phyloP scores from a whole-genome alignment of 2,329 filamentous ascomycete species.

The Ophiostoma ulmi region DNA sequence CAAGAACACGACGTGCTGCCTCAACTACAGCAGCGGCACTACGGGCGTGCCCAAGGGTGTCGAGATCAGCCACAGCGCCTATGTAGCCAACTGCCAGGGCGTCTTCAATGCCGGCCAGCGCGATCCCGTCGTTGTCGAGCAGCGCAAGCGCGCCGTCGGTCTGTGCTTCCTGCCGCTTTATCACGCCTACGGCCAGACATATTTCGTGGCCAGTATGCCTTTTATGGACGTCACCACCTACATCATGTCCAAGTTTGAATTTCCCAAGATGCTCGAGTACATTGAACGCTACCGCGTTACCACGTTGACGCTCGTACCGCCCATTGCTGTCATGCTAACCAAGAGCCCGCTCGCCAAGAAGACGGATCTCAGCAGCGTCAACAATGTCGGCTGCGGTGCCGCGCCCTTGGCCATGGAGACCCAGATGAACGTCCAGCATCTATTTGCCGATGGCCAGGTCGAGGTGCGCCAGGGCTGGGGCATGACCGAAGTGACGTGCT shows the following conservation, averaged over 20 bases:
- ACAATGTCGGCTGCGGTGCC: slow-evolving; percentile 57
- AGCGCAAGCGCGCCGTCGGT: slow-evolving; percentile 37
- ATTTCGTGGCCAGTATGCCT: slow-evolving; percentile 57
- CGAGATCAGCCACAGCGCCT: slow-evolving; percentile 71
- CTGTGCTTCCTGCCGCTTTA: slow-evolving; percentile 74
- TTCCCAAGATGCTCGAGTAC: slow-evolving; percentile 63
- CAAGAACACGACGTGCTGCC: slow-evolving; percentile 53
- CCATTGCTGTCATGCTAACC: slow-evolving; percentile 66
- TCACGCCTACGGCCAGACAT: slow-evolving; percentile 67
- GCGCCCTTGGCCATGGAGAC: slow-evolving; percentile 61
- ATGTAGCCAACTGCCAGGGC: slow-evolving; percentile 64
- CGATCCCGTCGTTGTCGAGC: slow-evolving; percentile 44
- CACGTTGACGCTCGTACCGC: slow-evolving; percentile 62
- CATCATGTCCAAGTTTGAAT: slow-evolving; percentile 74
- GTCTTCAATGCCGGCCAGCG: slow-evolving; percentile 46
- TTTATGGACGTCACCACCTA: slow-evolving; percentile 62
- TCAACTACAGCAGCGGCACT: slow-evolving; percentile 77
- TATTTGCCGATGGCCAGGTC: slow-evolving; percentile 43
- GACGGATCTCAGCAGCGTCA: slow-evolving; percentile 64
- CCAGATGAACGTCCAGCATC: slow-evolving; percentile 51
- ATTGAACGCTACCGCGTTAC: slow-evolving; percentile 66
- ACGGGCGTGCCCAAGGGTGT: slow-evolving; percentile 83
- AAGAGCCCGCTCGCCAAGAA: slow-evolving; percentile 63
- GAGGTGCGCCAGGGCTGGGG: slow-evolving; percentile 68
- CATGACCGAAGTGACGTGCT: slow-evolving; percentile 79